Evolutionary conservation across 2,329 filamentous ascomycete genomes (phyloP), one percentile per base, ranked within the genome.

Genomic region (Aspergillus aculeatus): DNA sequence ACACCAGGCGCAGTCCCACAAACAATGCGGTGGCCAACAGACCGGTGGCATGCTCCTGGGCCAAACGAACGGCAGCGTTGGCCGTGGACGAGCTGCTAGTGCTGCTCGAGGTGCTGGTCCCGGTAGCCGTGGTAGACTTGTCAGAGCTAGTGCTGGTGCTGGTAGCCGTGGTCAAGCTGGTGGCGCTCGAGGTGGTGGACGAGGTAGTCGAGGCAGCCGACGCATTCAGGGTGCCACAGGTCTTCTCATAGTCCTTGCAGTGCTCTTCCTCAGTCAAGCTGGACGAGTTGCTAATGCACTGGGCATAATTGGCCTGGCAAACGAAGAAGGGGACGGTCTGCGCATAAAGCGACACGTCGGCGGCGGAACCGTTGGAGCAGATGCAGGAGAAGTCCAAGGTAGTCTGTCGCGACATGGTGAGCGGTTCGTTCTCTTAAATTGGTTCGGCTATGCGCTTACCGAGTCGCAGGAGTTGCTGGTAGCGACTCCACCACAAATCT

Each of bases 291-390:
- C 64, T n/a, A 60, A 82, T 79, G 69, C 82, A 84, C 66, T 82
- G 77, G 24, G 64, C 66, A 69, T 74, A 84, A 75, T 80, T 83
- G 63, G 75, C 75, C 68, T 81, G 69, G 78, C 86, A 89, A 73
- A 85, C 80, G 73, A 79, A 86, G 74, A 79, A 85, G 47, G 86
- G 85, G 52, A 89, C 76, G 24, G 84, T 85, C 73, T 84, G 76
- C 56, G 74, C 66, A 75, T 87, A 89, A 66, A 79, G 75, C 61
- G 77, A 72, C 66, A 87, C 80, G 69, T 86, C 81, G 65, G 85
- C 84, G 7, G 73, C 71, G 47, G 79, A 81, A 64, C 81, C 82
- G 71, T 86, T 83, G 64, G 69, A 64, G 79, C 87, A 89, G 54
- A 77, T 76, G 75, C 87, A 89, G 59, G 69, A 78, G 78, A 80